Base-by-base conservation (phyloP, 768 basidiomycete genomes). In the Lactifluus hygrophoroides region DNA sequence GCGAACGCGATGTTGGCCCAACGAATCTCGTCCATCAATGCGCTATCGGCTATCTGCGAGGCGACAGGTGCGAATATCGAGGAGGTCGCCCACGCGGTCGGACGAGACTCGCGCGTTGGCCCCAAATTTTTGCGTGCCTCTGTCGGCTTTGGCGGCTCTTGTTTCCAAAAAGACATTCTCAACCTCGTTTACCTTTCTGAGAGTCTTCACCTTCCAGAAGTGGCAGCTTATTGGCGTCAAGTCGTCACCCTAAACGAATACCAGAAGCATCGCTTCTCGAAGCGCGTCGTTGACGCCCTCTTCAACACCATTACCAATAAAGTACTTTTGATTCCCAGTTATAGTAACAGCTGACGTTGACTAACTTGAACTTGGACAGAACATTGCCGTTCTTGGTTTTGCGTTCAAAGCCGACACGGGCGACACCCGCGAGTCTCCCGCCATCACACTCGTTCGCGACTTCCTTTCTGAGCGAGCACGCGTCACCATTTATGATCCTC, bases 391-490 rank as follows among this genome's bases (percentile, higher is more conserved):
- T 46, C 85, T 99, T 43, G 95, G 95, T 11, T 99, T 97, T 72
- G 96, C 95, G 3, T 97, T 97, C 85, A 97, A 97, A 78, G 95
- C 96, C 43, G 94, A 98, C 72, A 99, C 96, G 13, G 96, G 96
- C 60, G 96, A 99, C 71, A 99, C 96, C 38, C 93, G 96, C 71
- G 96, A 98, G 76, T 94, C 93, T 3, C 86, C 96, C 28, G 83
- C 96, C 17, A 97, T 97, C 73, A 88, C 91, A 30, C 83, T 99
- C 64, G 86, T 95, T 75, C 86, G 84, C 66, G 86, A 97, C 77
- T 99, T 99, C 84, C 80, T 85, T 66, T 81, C 82, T 40, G 96
- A 99, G 75, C 84, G 82, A 65, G 94, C 96, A 11, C 73, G 83
- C 48, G 80, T 99, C 66, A 86, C 83, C 56, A 76, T 99, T 62